Percentiles rank a stretch among this genome's conserved stretches.
These are phyloP conservation scores for Canavalia gladiata DNA, from an alignment of 306 rosid genomes.

Conservation along the genomic window DNA sequence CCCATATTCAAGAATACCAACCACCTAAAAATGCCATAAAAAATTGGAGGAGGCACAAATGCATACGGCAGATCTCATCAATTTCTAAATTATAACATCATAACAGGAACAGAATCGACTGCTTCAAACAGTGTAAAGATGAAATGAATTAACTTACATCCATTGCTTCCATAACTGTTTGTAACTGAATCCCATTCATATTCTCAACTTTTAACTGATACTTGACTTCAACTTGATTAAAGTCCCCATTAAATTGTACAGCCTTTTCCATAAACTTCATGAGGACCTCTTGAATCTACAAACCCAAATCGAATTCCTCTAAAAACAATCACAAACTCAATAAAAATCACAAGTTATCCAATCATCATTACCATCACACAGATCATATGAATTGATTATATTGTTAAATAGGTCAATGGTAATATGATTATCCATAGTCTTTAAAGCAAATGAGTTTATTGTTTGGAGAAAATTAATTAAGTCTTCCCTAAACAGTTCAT, in stretches of 20 bases:
- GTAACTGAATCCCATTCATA: constrained; percentile 62
- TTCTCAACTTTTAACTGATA: constrained; percentile 56
- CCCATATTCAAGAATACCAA: constrained; percentile 89
- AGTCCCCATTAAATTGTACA: constrained; percentile 72
- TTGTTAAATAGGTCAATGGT: not conserved
- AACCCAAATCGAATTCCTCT: constrained; percentile 92
- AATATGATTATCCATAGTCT: not conserved
- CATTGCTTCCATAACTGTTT: constrained; percentile 82
- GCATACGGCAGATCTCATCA: constrained; percentile 5
- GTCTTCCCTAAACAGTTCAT: constrained; percentile 18
- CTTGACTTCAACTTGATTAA: constrained; percentile 65
- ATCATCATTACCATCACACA: constrained; percentile 28
- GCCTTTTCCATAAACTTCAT: constrained; percentile 80
- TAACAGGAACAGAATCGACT: constrained; percentile 13
- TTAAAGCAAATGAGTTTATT: not conserved
- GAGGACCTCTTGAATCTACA: constrained; percentile 95
- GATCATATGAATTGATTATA: constrained; percentile 29
- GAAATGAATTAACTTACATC: constrained; percentile 66
- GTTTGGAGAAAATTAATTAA: not conserved
- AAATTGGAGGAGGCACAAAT: constrained; percentile 33
- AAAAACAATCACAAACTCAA: constrained; percentile 79
- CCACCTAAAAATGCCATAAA: constrained; percentile 55
- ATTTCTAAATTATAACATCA: constrained; percentile 21
- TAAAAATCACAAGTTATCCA: constrained; percentile 59
- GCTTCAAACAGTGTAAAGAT: not conserved